Evolutionary conservation across 2,329 filamentous ascomycete species (phyloP), one percentile per base, ranked within the genome.

Genomic region (Colletotrichum sp.): DNA sequence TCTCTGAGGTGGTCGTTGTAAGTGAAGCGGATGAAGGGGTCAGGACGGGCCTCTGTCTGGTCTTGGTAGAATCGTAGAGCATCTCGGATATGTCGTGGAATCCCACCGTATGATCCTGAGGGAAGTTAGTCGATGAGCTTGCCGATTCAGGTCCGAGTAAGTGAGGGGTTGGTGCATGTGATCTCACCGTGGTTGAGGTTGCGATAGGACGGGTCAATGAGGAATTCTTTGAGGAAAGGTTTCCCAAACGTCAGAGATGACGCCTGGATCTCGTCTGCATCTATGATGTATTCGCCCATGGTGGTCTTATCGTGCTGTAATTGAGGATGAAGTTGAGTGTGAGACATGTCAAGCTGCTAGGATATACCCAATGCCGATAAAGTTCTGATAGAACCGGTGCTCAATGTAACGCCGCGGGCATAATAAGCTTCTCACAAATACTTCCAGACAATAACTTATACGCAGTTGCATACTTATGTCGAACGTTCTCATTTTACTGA

Each of bases 141-240:
- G 21, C 43, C 43, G n/a, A 51, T 51, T n/a, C 43, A 51, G 43
- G 43, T 51, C 43, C 43, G 43, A 51, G n/a, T 29, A 18, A 47
- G 51, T 21, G 21, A 36, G 27, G 16, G 36, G 18, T 13, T 65
- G 34, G 4, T 36, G 33, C 12, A 9, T 34, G 18, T 27, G 33
- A 8, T 62, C 34, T 75, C 84, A 94, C 94, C 94, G 80, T 97
- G 93, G 81, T 97, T 97, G 67, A 97, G 84, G 79, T 95, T 95
- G 66, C 86, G 87, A 81, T 91, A 95, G n/a, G 86, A 86, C 0
- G 90, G 87, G 62, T 91, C 90, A 73, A 96, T 90, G n/a, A 91
- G 83, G 80, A 96, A 97, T 47, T 94, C 88, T 75, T 91, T 88
- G 71, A 88, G 86, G 78, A 93, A 76, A 1, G 73, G 69, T 47